Evolutionary conservation across 495 filamentous ascomycete species (phyloP), one percentile per base, ranked within the genome.

Genomic region (Amorphotheca resinae): DNA sequence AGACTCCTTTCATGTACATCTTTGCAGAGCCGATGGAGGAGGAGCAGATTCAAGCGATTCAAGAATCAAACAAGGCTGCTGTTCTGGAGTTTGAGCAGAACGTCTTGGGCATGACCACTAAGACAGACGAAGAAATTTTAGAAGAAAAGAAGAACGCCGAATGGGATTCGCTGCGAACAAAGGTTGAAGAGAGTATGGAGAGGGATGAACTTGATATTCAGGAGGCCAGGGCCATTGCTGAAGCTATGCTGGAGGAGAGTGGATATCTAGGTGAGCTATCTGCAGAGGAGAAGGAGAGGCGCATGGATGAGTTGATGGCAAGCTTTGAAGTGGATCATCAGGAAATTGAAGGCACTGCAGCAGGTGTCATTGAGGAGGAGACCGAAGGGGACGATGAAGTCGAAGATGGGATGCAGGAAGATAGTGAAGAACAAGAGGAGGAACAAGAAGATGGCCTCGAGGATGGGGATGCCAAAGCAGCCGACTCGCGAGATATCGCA

Each of bases 1-100:
- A 65, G 0, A 44, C 43, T 3, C 50, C 44, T 12, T 82, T 76
- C 52, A 95, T 95, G 85, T 84, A 87, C 53, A 73, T 95, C 20
- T 87, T 93, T 52, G 87, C 79, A 20, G 80, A 93, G 61, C 89
- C 91, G 7, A 78, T 95, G 14, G 73, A 75, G 0, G 70, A 80
- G 11, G 69, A 74, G 6, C 66, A 84, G 36, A 82, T 93, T 28
- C 63, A 82, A 11, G 59, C 66, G 8, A 84, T 95, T 32, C 93
- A 98, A 61, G 68, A 61, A 4, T 67, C 66, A 23, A 78, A 73
- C 33, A 66, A 69, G 33, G 70, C 61, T 9, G 65, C 70, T 35
- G 69, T 87, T 11, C 72, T 80, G 30, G 75, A 73, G 20, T 85
- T 84, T 45, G 80, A 89, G 59, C 64, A 65, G 18, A 62, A 69